phyloP scores from a whole-genome alignment of 2,329 filamentous ascomycete species.

The Microthyrium microscopicum region DNA sequence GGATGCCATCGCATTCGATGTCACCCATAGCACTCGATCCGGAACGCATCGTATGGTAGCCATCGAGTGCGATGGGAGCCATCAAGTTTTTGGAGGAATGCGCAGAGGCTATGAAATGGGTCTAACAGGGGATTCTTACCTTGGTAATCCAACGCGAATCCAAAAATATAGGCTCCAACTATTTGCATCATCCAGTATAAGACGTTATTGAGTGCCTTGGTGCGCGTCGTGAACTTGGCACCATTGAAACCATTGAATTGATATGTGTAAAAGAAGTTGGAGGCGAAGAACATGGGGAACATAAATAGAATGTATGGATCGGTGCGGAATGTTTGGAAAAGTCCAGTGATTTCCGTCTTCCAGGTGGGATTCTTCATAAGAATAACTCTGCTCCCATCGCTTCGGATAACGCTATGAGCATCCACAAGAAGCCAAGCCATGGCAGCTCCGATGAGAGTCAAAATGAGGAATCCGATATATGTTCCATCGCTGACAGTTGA shows the following conservation, averaged over 20 bases:
- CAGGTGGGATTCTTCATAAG: slow-evolving; percentile 84
- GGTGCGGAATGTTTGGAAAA: slow-evolving; percentile 52
- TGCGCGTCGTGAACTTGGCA: slow-evolving; percentile 56
- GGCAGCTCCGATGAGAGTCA: slow-evolving; percentile 56
- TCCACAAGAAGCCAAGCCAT: slow-evolving; percentile 56
- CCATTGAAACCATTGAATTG: slow-evolving; percentile 61
- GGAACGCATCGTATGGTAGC: no score
- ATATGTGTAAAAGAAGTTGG: slow-evolving; percentile 68
- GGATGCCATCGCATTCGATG: no score
- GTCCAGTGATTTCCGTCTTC: slow-evolving; percentile 60
- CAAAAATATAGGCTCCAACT: slow-evolving; percentile 56
- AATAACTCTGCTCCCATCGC: slow-evolving; percentile 64
- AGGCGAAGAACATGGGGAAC: slow-evolving; percentile 69
- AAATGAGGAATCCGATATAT: slow-evolving; percentile 77
- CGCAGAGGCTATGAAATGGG: no score
- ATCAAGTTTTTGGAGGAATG: no score
- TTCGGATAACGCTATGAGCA: slow-evolving; percentile 54
- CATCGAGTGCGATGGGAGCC: no score
- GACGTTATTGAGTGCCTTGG: slow-evolving; percentile 57
- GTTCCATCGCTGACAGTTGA: slow-evolving; percentile 54
- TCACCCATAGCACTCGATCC: no score
- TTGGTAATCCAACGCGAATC: slow-evolving; percentile 60
- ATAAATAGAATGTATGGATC: slow-evolving; percentile 60
- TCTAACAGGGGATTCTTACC: no score
- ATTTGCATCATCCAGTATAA: slow-evolving; percentile 74